Percentiles rank a stretch among this genome's conserved stretches.
Evolutionary conservation across 768 basidiomycete genomes (phyloP).

Genomic region (Rhodotorula toruloides): DNA sequence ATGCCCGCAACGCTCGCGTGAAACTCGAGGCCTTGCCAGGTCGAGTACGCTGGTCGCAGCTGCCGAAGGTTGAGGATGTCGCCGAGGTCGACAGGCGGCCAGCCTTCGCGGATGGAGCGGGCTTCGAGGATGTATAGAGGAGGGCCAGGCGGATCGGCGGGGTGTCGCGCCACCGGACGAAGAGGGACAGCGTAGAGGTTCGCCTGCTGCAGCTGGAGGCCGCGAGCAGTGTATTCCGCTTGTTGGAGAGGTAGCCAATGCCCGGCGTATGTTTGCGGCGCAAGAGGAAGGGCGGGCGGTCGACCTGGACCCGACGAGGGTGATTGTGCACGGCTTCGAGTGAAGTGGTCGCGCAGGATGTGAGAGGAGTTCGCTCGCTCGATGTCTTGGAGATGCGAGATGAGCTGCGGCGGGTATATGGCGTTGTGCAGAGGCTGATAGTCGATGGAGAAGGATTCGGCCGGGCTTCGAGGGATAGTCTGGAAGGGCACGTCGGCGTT

Average conservation of each 20-base stretch:
- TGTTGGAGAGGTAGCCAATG: constrained; percentile 19
- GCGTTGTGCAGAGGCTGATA: neutral
- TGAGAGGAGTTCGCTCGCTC: neutral
- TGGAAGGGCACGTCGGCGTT: constrained; percentile 6
- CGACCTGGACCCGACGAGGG: too few relatives aligned
- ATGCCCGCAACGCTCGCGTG: constrained; percentile 44
- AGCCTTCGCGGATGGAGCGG: constrained; percentile 47
- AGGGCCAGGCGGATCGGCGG: neutral
- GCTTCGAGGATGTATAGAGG: constrained; percentile 39
- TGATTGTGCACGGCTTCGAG: neutral
- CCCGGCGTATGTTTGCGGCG: constrained; percentile 12
- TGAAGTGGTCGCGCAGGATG: neutral
- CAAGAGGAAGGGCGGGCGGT: neutral
- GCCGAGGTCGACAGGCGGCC: constrained; percentile 45
- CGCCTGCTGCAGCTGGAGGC: constrained; percentile 9
- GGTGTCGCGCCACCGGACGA: neutral
- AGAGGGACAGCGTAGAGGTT: constrained; percentile 20
- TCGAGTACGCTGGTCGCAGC: constrained; percentile 33
- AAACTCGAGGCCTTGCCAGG: constrained; percentile 39
- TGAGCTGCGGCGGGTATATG: constrained; percentile 16
- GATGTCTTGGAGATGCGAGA: neutral
- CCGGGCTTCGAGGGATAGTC: neutral
- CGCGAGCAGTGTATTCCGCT: constrained; percentile 17
- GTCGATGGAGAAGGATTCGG: constrained; percentile 5
- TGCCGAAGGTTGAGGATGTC: constrained; percentile 45